Base-by-base conservation (phyloP, 495 filamentous ascomycete genomes). In the Aeminium ludgeri region DNA sequence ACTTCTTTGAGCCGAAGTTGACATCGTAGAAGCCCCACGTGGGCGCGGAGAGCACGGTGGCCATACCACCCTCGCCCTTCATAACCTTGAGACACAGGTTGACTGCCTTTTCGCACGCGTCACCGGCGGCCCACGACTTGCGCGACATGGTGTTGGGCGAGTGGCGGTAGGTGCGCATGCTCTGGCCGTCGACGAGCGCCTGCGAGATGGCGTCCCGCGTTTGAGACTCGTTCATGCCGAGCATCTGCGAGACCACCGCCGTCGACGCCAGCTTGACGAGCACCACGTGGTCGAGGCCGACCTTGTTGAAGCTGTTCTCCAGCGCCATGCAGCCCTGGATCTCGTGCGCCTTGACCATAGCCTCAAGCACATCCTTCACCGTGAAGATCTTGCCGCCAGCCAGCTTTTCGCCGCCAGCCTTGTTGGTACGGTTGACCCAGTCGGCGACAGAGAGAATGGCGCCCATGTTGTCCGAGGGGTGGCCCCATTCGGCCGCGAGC, bases 21-120 rank as follows among this genome's bases (percentile, higher is more conserved):
- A 94, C 86, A 58, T 97, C 89, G 61, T 97, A 97, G 73, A 95
- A 97, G 33, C 89, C 89, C 89, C 89, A 97, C 42, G 76, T 76
- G 15, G 87, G 89, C 7, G 89, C 86, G 16, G 83, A 86, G 33
- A 97, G 70, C 30, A 97, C 87, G 11, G 85, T 94, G 46, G 85
- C 80, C 45, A 97, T 66, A 52, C 89, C 89, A 43, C 76, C 70
- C 65, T 94, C 86, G 40, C 89, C 89, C 60, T 74, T 80, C 65
- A 84, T 74, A 20, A 97, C 89, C 72, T 95, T 92, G 48, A 97
- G 65, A 17, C 76, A 83, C 34, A 97, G 71, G 67, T 92, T 93
- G 42, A 96, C 89, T 29, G 91, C 89, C 52, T 82, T 80, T 61
- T 96, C 82, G 65, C 89, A 97, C 45, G 89, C 89, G 55, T 97